Evolutionary conservation across 2,329 filamentous ascomycete genomes (phyloP), one percentile per base, ranked within the genome.

Genomic region (Cryoendolithus antarcticus): DNA sequence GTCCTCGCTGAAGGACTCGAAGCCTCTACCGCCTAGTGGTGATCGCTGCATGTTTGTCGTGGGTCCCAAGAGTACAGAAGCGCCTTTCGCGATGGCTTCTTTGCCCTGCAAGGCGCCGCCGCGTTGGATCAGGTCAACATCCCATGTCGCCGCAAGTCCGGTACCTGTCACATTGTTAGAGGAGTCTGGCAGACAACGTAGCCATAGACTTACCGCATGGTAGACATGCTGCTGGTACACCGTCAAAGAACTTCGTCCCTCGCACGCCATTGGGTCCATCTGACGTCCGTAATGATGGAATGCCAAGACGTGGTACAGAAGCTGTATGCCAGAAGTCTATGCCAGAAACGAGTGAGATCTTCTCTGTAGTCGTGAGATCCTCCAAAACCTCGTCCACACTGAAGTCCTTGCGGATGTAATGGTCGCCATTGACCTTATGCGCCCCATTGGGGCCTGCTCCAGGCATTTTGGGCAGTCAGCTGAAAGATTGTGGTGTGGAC

Each of bases 1-100:
- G 48, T 91, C 85, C 58, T 91, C 85, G 0, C 82, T 85, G 57
- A 86, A 91, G 0, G 83, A 86, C 61, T 93, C 85, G 49, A 91
- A 93, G 46, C 86, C 86, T 42, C 85, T 72, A 11, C 85, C 85
- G 10, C 84, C 84, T 9, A 47, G 47, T 2, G 49, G 49, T 37
- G 48, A 46, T 4, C 47, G 44, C 32, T 46, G 48, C 11, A 53
- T 43, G 39, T 51, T 53, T 34, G 53, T 45, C 32, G 49, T 53
- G 6, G 53, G 40, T 3, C 49, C 49, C 7, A 38, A 48, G 32
- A 50, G 50, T 41, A 34, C 48, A 31, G 51, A 52, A 5, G 51
- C 49, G 4, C 51, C 51, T 34, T 54, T 50, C 9, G 52, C 48
- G 37, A 44, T 44, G 9, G 40, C 49, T 37, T 53, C 51, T 2